A percentile compares a stretch with the other conserved stretches of the same genome.
Conservation (phyloP, 305 asterid genomes). For the Fraxinus latifolia region DNA sequence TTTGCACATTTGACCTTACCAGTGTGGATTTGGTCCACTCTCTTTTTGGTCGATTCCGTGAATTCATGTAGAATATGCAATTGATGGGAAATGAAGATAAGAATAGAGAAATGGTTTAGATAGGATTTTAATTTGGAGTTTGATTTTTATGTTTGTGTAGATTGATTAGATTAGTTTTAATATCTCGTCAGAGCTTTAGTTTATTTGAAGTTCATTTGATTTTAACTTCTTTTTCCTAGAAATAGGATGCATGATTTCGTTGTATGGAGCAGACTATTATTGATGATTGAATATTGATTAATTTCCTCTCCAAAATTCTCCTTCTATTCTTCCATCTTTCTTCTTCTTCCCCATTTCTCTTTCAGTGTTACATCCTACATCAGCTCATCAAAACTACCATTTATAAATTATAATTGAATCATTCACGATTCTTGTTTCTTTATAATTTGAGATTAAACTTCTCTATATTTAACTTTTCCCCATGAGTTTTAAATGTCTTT, state of each 20-base stretch:
- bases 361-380: not conserved
- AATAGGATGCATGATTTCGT: not conserved
- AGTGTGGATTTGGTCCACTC: not conserved
- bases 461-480: slow-evolving; percentile 8
- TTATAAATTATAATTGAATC: not conserved
- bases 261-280: not conserved
- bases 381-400: not conserved
- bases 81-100: slow-evolving; percentile 2
- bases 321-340: not conserved
- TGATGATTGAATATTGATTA: not conserved
- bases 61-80: not conserved
- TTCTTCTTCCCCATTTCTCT: not conserved
- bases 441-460: slow-evolving; percentile 1
- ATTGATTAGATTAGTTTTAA: not conserved
- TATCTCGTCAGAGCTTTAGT: not conserved
- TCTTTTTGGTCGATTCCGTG: not conserved
- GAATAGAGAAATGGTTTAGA: not conserved
- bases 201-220: not conserved
- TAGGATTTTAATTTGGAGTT: not conserved
- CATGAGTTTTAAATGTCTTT: not conserved
- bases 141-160: not conserved
- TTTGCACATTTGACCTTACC: not conserved
- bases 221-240: not conserved
- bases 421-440: not conserved
- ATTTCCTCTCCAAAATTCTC: not conserved